Conservation (phyloP, 2,329 filamentous ascomycete species). For the Nothophoma quercina region DNA sequence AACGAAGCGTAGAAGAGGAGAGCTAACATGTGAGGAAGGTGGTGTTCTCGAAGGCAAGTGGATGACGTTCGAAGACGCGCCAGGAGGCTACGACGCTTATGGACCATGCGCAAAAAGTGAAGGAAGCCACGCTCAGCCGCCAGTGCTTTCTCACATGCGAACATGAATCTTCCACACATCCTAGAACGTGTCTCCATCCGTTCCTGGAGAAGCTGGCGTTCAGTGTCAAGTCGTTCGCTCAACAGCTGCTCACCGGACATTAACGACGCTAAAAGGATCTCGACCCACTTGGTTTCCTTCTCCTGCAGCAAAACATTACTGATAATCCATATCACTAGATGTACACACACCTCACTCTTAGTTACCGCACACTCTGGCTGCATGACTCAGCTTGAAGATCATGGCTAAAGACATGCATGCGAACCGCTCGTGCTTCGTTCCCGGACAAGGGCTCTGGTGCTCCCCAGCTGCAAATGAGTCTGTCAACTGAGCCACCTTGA, state of each 20-base stretch:
- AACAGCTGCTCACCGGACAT: constrained; percentile 15
- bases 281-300: constrained; percentile 10
- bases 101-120: background rate
- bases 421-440: too few relatives aligned
- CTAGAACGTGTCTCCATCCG: background rate
- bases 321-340: background rate
- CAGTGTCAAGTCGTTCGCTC: background rate
- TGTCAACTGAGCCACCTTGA: too few relatives aligned
- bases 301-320: constrained; percentile 15
- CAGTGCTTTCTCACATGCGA: background rate
- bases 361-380: background rate
- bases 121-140: background rate
- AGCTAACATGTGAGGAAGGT: constrained; percentile 2
- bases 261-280: background rate
- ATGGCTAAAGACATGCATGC: too few relatives aligned
- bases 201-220: background rate
- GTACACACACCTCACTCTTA: background rate
- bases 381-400: background rate
- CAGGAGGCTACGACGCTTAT: background rate
- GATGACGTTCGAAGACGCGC: constrained; percentile 9
- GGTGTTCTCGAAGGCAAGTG: background rate
- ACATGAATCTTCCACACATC: background rate
- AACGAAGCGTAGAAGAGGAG: background rate
- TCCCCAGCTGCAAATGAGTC: too few relatives aligned
- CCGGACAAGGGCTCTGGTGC: too few relatives aligned